phyloP scores from a whole-genome alignment of 805 yeast genomes.

The Nakazawaea siamensis region DNA sequence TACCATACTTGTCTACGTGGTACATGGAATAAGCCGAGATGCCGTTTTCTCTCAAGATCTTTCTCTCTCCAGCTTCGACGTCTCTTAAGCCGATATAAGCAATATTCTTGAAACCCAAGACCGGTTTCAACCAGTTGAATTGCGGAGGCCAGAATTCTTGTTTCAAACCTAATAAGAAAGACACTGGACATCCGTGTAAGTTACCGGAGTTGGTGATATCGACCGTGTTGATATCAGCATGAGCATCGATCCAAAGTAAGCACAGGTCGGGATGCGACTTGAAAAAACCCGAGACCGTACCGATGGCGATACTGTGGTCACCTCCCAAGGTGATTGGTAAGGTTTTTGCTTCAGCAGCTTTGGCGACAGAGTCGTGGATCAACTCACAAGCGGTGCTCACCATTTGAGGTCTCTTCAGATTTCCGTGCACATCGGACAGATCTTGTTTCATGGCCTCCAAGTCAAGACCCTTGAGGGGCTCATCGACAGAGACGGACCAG shows the following conservation, averaged over 20 bases:
- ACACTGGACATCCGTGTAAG: conserved; percentile 93
- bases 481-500: conserved; percentile 51
- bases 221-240: conserved; percentile 93
- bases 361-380: conserved; percentile 53
- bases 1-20: conserved; percentile 91
- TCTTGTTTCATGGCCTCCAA: conserved; percentile 34
- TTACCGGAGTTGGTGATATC: conserved; percentile 79
- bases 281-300: conserved; percentile 81
- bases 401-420: conserved; percentile 62
- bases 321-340: conserved; percentile 90
- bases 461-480: conserved; percentile 45
- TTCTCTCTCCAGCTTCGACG: conserved; percentile 80
- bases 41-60: conserved; percentile 57
- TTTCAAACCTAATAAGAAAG: conserved; percentile 82
- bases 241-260: conserved; percentile 94
- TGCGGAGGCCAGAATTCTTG: conserved; percentile 59
- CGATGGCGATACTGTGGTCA: conserved; percentile 94
- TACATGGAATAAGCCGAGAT: conserved; percentile 92
- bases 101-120: conserved; percentile 58
- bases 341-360: conserved; percentile 36
- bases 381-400: conserved; percentile 67
- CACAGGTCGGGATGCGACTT: conserved; percentile 80
- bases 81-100: conserved; percentile 95
- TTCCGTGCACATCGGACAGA: conserved; percentile 41
- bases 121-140: conserved; percentile 62